These are phyloP conservation scores for Populus hybrid DNA, from an alignment of 441 rosid genomes.

Conservation along the genomic window DNA sequence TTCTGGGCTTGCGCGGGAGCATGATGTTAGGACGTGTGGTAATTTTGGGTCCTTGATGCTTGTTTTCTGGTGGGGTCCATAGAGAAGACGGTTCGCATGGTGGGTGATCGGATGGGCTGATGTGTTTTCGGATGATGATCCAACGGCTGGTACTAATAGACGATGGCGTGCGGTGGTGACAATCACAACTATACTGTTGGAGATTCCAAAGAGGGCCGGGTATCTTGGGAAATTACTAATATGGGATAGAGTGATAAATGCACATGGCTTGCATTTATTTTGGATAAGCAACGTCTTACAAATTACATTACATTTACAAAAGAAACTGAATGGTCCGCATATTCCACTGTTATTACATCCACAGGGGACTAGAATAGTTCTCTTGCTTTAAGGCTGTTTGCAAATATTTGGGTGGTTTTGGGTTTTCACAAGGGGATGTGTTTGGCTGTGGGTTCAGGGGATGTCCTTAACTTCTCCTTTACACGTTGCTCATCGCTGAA, in stretches of 20 bases:
- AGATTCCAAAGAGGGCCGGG: background rate
- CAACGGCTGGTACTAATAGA: conserved; percentile 12
- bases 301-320: too few relatives aligned
- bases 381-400: too few relatives aligned
- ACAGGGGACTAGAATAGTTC: too few relatives aligned
- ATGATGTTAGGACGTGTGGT: background rate
- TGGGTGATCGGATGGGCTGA: background rate
- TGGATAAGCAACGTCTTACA: too few relatives aligned
- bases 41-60: background rate
- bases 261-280: background rate
- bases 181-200: background rate
- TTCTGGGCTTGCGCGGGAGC: background rate
- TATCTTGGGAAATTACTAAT: background rate
- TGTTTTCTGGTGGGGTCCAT: background rate
- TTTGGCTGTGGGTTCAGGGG: too few relatives aligned
- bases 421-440: too few relatives aligned
- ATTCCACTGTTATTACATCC: too few relatives aligned
- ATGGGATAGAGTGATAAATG: background rate
- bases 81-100: background rate
- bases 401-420: too few relatives aligned
- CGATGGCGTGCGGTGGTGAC: background rate
- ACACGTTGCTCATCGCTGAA: too few relatives aligned
- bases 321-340: too few relatives aligned
- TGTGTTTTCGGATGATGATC: conserved; percentile 21
- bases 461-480: too few relatives aligned